phyloP scores from a whole-genome alignment of 441 rosid genomes.

The Erodium moschatum region DNA sequence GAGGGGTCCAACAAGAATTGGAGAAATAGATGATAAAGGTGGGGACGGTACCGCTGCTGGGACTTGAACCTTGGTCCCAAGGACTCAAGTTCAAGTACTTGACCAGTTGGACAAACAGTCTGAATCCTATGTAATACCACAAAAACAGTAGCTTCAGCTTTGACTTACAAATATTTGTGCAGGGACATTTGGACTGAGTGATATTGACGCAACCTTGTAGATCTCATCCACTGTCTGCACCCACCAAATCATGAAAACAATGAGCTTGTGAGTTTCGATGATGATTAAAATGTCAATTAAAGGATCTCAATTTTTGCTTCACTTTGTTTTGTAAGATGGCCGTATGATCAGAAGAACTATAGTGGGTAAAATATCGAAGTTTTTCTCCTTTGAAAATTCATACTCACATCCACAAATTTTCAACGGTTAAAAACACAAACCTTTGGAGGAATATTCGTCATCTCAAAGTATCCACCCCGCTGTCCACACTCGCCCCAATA shows the following conservation, averaged over 20 bases:
- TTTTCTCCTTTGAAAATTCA: not conserved
- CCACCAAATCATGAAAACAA: slow-evolving; percentile 14
- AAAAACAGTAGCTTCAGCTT: slow-evolving; percentile 8
- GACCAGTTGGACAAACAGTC: not conserved
- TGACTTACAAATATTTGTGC: slow-evolving; percentile 91
- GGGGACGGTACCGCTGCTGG: too few species aligned
- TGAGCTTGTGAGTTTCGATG: not conserved
- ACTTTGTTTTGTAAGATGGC: not conserved
- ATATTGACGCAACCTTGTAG: slow-evolving; percentile 73
- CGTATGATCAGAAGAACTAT: not conserved
- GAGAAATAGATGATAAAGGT: too few species aligned
- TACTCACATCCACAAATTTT: not conserved
- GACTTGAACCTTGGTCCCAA: too few species aligned
- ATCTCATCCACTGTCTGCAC: slow-evolving; percentile 85
- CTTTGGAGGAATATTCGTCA: slow-evolving; percentile 87
- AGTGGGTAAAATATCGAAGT: too few species aligned
- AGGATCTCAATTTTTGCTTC: not conserved
- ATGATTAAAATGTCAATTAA: not conserved
- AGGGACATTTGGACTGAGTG: slow-evolving; percentile 88
- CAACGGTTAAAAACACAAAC: slow-evolving; percentile 27
- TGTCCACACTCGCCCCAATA: slow-evolving; percentile 99
- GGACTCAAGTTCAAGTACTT: too few species aligned
- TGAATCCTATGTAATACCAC: slow-evolving; percentile 3
- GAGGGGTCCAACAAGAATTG: too few species aligned
- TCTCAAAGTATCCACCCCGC: slow-evolving; percentile 99